These are phyloP conservation scores for Acanthamoeba sp. DNA, from an alignment of 208 protist species.

Conservation along the genomic window DNA sequence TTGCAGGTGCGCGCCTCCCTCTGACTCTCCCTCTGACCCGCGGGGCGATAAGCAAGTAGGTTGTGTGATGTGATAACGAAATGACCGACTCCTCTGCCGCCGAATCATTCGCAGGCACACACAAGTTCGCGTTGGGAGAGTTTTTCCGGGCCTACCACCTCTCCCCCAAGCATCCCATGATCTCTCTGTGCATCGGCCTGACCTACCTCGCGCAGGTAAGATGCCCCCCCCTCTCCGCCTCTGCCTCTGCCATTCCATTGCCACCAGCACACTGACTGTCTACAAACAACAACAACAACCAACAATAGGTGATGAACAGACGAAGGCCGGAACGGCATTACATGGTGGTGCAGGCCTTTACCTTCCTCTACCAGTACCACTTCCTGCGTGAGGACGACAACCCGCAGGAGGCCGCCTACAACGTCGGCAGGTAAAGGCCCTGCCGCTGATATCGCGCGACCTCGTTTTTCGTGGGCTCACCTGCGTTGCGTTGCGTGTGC, in stretches of 20 bases:
- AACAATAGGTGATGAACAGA: conserved; percentile 51
- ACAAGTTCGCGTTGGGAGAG: conserved; percentile 62
- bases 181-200: conserved; percentile 25
- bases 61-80: too few relatives aligned
- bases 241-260: too few relatives aligned
- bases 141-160: conserved; percentile 41
- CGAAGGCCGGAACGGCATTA: conserved; percentile 21
- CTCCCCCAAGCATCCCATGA: conserved; percentile 35
- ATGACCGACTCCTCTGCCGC: too few relatives aligned
- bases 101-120: neutral
- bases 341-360: conserved; percentile 56
- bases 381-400: conserved; percentile 12
- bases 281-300: neutral
- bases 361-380: conserved; percentile 69
- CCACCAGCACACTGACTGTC: too few relatives aligned
- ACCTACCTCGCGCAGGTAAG: conserved; percentile 41
- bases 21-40: too few relatives aligned
- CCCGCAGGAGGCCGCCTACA: conserved; percentile 10
- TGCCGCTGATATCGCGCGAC: neutral
- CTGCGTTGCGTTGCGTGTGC: neutral
- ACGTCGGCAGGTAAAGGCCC: neutral
- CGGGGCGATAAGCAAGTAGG: too few relatives aligned
- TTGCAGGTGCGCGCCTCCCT: neutral
- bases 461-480: neutral
- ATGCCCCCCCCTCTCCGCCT: neutral